Percentiles rank a stretch among this genome's conserved stretches.
Conservation (phyloP, 495 filamentous ascomycete genomes). For the Parathielavia hyrcaniae region DNA sequence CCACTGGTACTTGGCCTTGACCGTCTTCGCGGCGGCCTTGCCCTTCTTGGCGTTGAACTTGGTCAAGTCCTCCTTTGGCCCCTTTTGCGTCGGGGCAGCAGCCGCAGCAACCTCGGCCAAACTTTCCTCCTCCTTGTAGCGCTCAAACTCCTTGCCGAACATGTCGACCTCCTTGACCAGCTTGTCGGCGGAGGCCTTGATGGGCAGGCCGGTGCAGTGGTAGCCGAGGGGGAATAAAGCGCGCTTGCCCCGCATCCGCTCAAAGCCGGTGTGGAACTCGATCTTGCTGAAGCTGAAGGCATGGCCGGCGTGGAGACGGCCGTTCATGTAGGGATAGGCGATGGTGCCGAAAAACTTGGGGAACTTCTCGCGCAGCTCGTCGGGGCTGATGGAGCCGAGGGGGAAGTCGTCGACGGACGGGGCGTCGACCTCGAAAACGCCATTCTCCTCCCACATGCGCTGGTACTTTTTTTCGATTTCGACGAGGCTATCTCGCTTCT, state of each 20-base stretch:
- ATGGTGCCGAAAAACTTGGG: slow-evolving; percentile 94
- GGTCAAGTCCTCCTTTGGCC: slow-evolving; percentile 61
- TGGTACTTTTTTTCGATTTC: slow-evolving; percentile 92
- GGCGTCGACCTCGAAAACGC: slow-evolving; percentile 78
- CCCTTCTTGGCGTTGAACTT: slow-evolving; percentile 94
- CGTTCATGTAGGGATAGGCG: slow-evolving; percentile 95
- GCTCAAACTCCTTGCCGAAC: slow-evolving; percentile 84
- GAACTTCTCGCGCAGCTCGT: slow-evolving; percentile 64
- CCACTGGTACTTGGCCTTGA: slow-evolving; percentile 66
- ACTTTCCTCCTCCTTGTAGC: slow-evolving; percentile 57
- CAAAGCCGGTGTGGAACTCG: slow-evolving; percentile 79
- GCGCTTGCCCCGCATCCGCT: slow-evolving; percentile 83
- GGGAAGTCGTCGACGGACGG: slow-evolving; percentile 71
- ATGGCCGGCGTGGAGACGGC: slow-evolving; percentile 86
- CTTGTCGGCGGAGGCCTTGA: slow-evolving; percentile 96
- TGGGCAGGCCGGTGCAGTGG: slow-evolving; percentile 96
- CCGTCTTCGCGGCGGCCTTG: slow-evolving; percentile 84
- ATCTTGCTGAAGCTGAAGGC: slow-evolving; percentile 84
- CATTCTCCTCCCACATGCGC: slow-evolving; percentile 68
- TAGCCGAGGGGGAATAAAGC: slow-evolving; percentile 85
- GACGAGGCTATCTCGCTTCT: slow-evolving; percentile 85
- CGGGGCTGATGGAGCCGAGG: slow-evolving; percentile 58
- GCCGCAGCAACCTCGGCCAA: slow-evolving; percentile 21
- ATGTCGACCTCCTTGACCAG: slow-evolving; percentile 78
- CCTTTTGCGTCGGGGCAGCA: slow-evolving; percentile 27